Percentiles rank a stretch among this genome's conserved stretches.
These are phyloP conservation scores for Globisporangium alternatum DNA, from an alignment of 352 stramenopile genomes.

Conservation along the genomic window DNA sequence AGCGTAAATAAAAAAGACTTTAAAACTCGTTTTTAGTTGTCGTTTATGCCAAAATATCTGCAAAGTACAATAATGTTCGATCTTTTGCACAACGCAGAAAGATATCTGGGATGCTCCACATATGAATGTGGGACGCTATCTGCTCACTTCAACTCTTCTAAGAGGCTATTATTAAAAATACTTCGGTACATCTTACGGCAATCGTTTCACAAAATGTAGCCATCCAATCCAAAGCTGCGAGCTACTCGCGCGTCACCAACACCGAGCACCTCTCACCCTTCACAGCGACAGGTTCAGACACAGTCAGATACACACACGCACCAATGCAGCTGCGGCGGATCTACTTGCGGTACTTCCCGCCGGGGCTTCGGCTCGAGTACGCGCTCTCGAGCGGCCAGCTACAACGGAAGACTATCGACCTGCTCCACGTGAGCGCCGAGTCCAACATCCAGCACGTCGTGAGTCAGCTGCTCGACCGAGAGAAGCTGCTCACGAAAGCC, in stretches of 20 bases:
- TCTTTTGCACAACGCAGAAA: too few species aligned
- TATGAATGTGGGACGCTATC: neutral
- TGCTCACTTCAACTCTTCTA: slow-evolving; percentile 1
- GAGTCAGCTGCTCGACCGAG: slow-evolving; percentile 49
- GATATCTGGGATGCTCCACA: slow-evolving; percentile 7
- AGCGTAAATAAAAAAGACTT: too few species aligned
- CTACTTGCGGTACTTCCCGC: slow-evolving; percentile 74
- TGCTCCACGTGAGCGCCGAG: slow-evolving; percentile 64
- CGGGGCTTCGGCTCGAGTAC: slow-evolving; percentile 65
- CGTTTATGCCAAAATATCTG: too few species aligned
- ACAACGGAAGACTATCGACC: slow-evolving; percentile 56
- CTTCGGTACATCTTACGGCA: neutral
- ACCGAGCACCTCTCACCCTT: neutral
- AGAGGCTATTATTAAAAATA: neutral
- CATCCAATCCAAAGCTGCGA: neutral
- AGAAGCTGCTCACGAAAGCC: slow-evolving; percentile 52
- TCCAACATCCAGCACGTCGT: slow-evolving; percentile 57
- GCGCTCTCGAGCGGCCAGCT: slow-evolving; percentile 40
- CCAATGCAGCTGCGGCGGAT: slow-evolving; percentile 63
- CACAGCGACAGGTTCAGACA: too few species aligned
- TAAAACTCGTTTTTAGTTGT: too few species aligned
- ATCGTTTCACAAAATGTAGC: slow-evolving; percentile 10
- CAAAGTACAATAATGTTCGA: too few species aligned
- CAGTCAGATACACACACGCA: neutral
- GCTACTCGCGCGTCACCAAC: neutral